Evolutionary conservation across 192 early-diverging fungal genomes (phyloP).

Genomic region (Backusella macrospora): DNA sequence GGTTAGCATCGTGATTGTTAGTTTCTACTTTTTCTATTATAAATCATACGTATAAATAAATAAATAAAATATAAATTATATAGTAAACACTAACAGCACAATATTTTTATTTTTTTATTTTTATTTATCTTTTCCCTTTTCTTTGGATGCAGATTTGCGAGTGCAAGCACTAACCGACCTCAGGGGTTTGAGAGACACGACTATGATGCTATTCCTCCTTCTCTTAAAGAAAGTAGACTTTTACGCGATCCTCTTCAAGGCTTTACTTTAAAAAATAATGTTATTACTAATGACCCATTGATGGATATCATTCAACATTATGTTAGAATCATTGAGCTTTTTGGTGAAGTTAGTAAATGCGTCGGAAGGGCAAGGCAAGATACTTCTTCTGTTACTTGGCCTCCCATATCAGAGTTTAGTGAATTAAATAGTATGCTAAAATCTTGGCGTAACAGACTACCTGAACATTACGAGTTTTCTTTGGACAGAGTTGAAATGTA

Average conservation of each 20-base stretch:
- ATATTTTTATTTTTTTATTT: not conserved
- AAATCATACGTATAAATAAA: not conserved
- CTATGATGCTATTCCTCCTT: constrained; percentile 37
- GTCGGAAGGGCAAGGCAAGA: constrained; percentile 26
- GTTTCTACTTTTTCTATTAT: not conserved
- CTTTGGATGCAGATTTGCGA: constrained; percentile 31
- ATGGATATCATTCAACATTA: constrained; percentile 26
- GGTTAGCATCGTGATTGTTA: too few relatives aligned
- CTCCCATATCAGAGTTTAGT: constrained; percentile 31
- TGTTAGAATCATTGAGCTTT: constrained; percentile 20
- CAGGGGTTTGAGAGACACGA: constrained; percentile 51
- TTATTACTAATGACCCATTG: constrained; percentile 26
- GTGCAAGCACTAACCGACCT: constrained; percentile 46
- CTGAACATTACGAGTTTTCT: constrained; percentile 19
- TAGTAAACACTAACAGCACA: not conserved
- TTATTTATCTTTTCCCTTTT: not conserved
- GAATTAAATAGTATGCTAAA: constrained; percentile 18
- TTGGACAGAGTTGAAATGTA: constrained; percentile 2
- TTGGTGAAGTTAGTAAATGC: constrained; percentile 38
- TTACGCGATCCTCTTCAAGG: constrained; percentile 27
- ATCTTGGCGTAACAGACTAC: constrained; percentile 24
- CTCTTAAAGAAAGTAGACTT: constrained; percentile 25
- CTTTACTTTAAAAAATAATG: constrained; percentile 12
- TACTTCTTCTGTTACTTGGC: constrained; percentile 23
- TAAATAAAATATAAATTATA: not conserved